phyloP scores from a whole-genome alignment of 805 yeast species.

The Middelhovenomyces tepae region DNA sequence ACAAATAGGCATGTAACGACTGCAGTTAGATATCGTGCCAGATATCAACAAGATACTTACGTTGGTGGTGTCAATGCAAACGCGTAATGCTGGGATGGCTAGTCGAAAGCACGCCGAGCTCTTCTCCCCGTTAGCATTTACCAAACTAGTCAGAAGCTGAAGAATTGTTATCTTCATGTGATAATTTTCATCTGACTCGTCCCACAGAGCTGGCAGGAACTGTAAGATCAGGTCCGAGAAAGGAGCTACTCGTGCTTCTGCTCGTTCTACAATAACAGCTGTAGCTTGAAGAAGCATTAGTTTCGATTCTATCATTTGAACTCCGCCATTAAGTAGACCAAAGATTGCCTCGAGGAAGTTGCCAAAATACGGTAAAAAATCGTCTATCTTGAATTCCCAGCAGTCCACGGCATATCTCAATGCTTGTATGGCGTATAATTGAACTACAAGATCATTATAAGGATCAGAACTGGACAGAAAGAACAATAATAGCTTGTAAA shows the following conservation, averaged over 20 bases:
- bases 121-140: conserved; percentile 20
- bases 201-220: conserved; percentile 74
- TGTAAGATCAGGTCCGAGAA: conserved; percentile 25
- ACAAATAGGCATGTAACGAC: conserved; percentile 44
- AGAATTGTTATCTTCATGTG: conserved; percentile 29
- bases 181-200: conserved; percentile 37
- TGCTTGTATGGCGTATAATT: conserved; percentile 63
- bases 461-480: conserved; percentile 40
- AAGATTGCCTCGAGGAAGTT: conserved; percentile 43
- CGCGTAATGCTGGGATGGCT: conserved; percentile 49
- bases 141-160: conserved; percentile 27
- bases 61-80: conserved; percentile 60
- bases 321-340: conserved; percentile 36
- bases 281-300: conserved; percentile 62
- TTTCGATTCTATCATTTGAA: conserved; percentile 65
- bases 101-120: conserved; percentile 15
- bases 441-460: conserved; percentile 70
- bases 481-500: conserved; percentile 49
- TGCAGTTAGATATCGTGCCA: too few species aligned
- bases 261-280: conserved; percentile 39
- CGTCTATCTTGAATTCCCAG: conserved; percentile 70
- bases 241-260: conserved; percentile 23
- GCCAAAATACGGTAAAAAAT: conserved; percentile 57
- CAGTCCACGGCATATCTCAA: conserved; percentile 66
- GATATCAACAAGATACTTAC: too few species aligned